phyloP scores from a whole-genome alignment of 2,329 filamentous ascomycete species.

The Colletotrichum sp. region DNA sequence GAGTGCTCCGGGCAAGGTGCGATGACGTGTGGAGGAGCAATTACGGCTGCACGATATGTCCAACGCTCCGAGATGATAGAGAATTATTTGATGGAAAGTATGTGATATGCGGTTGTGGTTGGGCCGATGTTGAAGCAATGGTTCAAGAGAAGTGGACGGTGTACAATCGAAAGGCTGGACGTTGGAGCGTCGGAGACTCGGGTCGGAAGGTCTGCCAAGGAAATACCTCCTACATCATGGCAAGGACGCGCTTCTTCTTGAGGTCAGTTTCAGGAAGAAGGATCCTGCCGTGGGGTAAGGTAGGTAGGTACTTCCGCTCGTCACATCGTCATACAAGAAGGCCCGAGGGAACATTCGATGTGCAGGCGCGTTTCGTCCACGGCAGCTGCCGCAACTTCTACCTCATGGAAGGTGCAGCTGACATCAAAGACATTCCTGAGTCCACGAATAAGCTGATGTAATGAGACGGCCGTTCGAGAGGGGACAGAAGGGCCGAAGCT shows the following conservation, averaged over 20 bases:
- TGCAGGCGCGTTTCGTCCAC: not conserved
- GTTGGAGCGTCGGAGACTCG: not conserved
- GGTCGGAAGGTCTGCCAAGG: not conserved
- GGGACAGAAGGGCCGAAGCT: accelerated
- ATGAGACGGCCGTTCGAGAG: not conserved
- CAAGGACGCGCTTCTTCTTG: not conserved
- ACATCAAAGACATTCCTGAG: not conserved
- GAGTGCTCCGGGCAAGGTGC: not conserved
- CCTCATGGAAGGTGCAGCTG: not conserved
- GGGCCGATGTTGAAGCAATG: not conserved
- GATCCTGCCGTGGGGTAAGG: too few relatives aligned
- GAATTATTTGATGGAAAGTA: not conserved
- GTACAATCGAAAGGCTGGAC: not conserved
- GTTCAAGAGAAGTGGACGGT: not conserved
- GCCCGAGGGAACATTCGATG: not conserved
- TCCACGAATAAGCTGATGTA: not conserved
- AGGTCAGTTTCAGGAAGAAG: not conserved
- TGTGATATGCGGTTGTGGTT: not conserved
- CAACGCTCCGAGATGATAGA: not conserved
- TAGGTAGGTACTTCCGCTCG: not conserved
- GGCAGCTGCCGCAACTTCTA: not conserved
- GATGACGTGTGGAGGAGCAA: not conserved
- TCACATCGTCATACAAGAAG: not conserved
- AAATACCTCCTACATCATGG: not conserved
- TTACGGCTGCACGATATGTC: not conserved